Percentiles rank a stretch among this genome's conserved stretches.
phyloP scores from a whole-genome alignment of 192 early-diverging fungal species.

The Entomortierella parvispora region DNA sequence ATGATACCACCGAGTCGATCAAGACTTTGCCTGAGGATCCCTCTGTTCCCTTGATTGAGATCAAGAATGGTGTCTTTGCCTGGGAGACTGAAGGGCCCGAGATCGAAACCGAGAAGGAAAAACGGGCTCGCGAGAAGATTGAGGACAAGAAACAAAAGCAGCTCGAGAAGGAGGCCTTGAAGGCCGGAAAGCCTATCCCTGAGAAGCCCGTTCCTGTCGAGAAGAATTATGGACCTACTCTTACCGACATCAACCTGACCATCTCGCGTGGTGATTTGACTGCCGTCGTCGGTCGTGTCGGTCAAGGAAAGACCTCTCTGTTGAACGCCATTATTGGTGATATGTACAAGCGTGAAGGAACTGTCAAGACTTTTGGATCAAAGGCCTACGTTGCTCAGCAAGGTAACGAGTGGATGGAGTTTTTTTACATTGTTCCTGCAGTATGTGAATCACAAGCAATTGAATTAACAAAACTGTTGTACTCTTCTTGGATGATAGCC shows the following conservation, averaged over 20 bases:
- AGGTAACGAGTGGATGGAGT: too few relatives aligned
- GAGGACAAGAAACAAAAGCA: conserved; percentile 28
- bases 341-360: conserved; percentile 76
- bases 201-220: conserved; percentile 10
- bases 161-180: conserved; percentile 19
- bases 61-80: conserved; percentile 32
- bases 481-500: conserved; percentile 60
- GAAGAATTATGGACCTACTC: conserved; percentile 20
- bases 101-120: conserved; percentile 32
- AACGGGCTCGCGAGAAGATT: not conserved
- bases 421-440: conserved; percentile 52
- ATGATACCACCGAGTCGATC: not conserved
- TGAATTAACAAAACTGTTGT: not conserved
- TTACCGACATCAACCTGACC: conserved; percentile 41
- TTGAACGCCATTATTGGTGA: conserved; percentile 78
- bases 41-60: conserved; percentile 7
- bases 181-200: conserved; percentile 25
- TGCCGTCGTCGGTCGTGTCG: conserved; percentile 48
- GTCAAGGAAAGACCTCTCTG: conserved; percentile 64
- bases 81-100: conserved; percentile 31
- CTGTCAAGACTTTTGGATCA: conserved; percentile 67
- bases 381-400: conserved; percentile 70
- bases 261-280: conserved; percentile 34
- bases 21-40: not conserved
- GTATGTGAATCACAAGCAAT: too few relatives aligned